Base-by-base conservation (phyloP, 192 early-diverging fungal species). In the Coemansia sp. region DNA sequence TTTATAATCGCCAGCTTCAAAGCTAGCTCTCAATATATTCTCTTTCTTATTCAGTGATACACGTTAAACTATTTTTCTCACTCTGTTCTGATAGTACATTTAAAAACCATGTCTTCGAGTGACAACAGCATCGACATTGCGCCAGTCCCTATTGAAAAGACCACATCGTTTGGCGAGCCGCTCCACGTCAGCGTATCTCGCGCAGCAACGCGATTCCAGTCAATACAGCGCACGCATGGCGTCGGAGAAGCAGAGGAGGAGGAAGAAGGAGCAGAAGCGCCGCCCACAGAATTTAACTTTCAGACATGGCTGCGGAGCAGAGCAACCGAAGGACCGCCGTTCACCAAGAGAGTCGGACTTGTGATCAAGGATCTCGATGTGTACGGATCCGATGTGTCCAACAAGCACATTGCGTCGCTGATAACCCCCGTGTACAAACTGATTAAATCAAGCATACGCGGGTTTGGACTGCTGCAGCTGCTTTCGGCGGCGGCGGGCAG, bases 81-180 rank as follows among this genome's bases (percentile, higher is more conserved):
- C 44, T 45, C 44, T 7, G 5, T 14, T 45, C 44, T 14, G 44
- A 45, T 45, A 50, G 5, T 19, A 17, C n/a, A 16, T 6, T 7
- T 4, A 50, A 17, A 50, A 17, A 50, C 7, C 7, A 50, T 50
- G 48, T 16, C 48, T 17, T 50, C 48, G 16, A 16, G 6, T 50
- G n/a, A 50, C n/a, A 14, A n/a, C 16, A 50, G 48, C 7, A 17
- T 50, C 48, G 16, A 50, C 19, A 50, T 50, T 17, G 16, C 14
- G n/a, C n/a, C 48, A 19, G 48, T 50, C 19, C 48, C 48, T 17
- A 17, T 50, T 17, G 48, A 50, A 50, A 50, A 50, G 48, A 50
- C 48, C 16, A 76, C 49, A 44, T 76, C 79, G 17, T 84, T 84
- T 65, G 81, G 81, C 4, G 81, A 84, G 70, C 77, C 73, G 22